A percentile compares a stretch with the other conserved stretches of the same genome.
phyloP scores from a whole-genome alignment of 768 basidiomycete genomes.

The Pulveroboletus sp. region DNA sequence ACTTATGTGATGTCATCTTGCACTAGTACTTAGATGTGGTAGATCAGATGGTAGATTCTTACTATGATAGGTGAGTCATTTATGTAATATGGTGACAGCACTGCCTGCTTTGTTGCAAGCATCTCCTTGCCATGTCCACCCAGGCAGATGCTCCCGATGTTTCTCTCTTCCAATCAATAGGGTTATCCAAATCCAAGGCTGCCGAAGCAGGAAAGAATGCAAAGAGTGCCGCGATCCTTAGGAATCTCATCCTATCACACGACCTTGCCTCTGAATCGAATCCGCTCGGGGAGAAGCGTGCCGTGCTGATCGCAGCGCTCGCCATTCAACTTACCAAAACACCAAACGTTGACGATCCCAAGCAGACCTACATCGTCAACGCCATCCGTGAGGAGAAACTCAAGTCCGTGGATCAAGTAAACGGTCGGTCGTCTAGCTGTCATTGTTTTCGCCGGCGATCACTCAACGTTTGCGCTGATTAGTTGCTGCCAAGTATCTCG shows the following conservation, averaged over 20 bases:
- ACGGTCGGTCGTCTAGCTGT: slow-evolving; percentile 49
- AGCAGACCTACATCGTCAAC: slow-evolving; percentile 58
- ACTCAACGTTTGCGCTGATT: slow-evolving; percentile 1
- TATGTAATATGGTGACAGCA: no score
- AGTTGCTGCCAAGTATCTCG: slow-evolving; percentile 67
- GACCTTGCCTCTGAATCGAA: slow-evolving; percentile 34
- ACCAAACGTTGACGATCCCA: slow-evolving; percentile 43
- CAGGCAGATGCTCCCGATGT: slow-evolving; percentile 12
- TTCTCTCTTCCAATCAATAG: slow-evolving; percentile 69
- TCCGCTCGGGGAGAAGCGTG: slow-evolving; percentile 75
- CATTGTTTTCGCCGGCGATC: neutral
- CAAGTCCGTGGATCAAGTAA: slow-evolving; percentile 81
- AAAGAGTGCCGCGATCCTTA: slow-evolving; percentile 69
- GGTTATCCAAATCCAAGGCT: slow-evolving; percentile 72
- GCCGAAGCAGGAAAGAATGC: slow-evolving; percentile 77
- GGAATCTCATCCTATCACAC: slow-evolving; percentile 61
- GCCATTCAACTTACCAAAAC: slow-evolving; percentile 60
- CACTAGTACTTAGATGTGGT: slow-evolving; percentile 15
- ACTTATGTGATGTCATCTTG: slow-evolving; percentile 20
- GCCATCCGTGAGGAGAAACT: slow-evolving; percentile 70
- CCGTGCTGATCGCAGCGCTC: slow-evolving; percentile 63
- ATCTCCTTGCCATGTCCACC: slow-evolving; percentile 11
- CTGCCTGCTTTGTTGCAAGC: neutral
- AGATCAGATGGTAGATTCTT: slow-evolving; percentile 33
- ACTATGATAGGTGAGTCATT: slow-evolving; percentile 12